Conservation (phyloP, 2,329 filamentous ascomycete species). For the Hysterium pulicare region DNA sequence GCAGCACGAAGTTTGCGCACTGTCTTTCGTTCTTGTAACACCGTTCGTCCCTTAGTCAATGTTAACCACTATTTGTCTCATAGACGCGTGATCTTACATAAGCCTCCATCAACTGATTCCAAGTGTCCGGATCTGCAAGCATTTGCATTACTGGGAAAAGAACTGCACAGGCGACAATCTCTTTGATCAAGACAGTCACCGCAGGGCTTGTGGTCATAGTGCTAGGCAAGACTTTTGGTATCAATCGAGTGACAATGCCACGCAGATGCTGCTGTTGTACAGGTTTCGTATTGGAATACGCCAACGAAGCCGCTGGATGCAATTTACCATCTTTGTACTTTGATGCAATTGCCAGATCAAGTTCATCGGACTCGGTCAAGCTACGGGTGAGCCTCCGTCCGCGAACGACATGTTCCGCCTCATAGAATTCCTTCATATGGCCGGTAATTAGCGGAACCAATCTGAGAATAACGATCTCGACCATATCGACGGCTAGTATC, state of each 20-base stretch:
- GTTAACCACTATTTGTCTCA: constrained; percentile 5
- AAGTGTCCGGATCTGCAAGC: constrained; percentile 88
- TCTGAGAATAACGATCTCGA: constrained; percentile 75
- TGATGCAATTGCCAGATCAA: constrained; percentile 91
- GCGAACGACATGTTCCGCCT: constrained; percentile 81
- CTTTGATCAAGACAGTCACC: constrained; percentile 76
- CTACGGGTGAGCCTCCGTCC: constrained; percentile 84
- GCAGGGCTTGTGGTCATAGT: constrained; percentile 74
- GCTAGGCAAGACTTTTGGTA: constrained; percentile 72
- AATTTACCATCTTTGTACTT: constrained; percentile 88
- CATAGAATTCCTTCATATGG: constrained; percentile 86
- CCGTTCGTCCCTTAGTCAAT: constrained; percentile 62
- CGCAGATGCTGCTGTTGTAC: constrained; percentile 88
- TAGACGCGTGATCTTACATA: constrained; percentile 49
- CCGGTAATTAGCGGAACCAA: constrained; percentile 84
- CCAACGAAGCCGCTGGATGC: constrained; percentile 78
- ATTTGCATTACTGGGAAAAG: constrained; percentile 76
- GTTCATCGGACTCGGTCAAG: constrained; percentile 92
- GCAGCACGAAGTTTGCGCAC: constrained; percentile 88
- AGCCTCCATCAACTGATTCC: constrained; percentile 94
- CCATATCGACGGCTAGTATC: constrained; percentile 72
- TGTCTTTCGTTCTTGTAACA: constrained; percentile 92
- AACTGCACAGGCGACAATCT: constrained; percentile 91
- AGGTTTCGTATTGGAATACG: constrained; percentile 78
- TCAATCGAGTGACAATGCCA: constrained; percentile 65